A percentile compares a stretch with the other conserved stretches of the same genome.
These are phyloP conservation scores for Salmacisia buchloeana DNA, from an alignment of 1,284 basidiomycete genomes.

Conservation along the genomic window DNA sequence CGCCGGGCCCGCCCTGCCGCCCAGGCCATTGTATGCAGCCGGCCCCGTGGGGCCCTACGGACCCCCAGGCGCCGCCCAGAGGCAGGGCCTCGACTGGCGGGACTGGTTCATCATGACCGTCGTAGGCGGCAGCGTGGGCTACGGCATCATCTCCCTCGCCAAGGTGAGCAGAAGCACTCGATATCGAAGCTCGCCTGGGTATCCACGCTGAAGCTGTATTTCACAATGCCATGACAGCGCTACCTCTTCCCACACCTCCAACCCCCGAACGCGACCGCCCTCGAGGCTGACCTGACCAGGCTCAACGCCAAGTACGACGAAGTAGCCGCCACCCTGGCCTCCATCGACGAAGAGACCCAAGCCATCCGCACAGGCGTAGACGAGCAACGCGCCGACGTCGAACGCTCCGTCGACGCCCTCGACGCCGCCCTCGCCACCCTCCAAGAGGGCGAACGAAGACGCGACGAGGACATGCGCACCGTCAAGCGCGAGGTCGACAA, in stretches of 20 bases:
- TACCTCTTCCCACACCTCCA: constrained; percentile 84
- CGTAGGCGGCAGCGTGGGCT: constrained; percentile 80
- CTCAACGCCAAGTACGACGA: constrained; percentile 88
- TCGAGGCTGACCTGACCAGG: constrained; percentile 78
- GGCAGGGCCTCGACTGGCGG: constrained; percentile 43
- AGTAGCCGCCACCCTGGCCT: constrained; percentile 64
- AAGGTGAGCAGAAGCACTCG: constrained; percentile 58
- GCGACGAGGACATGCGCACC: constrained; percentile 84
- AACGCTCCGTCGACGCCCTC: constrained; percentile 72
- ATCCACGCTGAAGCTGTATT: constrained; percentile 1
- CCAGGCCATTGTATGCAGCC: constrained; percentile 12
- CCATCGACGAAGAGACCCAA: constrained; percentile 72
- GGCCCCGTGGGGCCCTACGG: no score
- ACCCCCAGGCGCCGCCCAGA: constrained; percentile 18
- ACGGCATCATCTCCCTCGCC: constrained; percentile 78
- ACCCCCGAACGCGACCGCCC: constrained; percentile 80
- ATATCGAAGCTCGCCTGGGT: not conserved
- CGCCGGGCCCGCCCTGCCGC: constrained; percentile 20
- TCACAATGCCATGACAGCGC: constrained; percentile 60
- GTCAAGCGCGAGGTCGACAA: constrained; percentile 58
- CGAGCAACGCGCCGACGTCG: constrained; percentile 72
- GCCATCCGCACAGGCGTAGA: constrained; percentile 72
- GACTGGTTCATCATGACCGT: constrained; percentile 72
- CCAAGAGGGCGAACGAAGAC: constrained; percentile 69
- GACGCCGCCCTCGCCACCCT: constrained; percentile 71